These are phyloP conservation scores for Brassica hybrid DNA, from an alignment of 441 rosid species.

Conservation along the genomic window DNA sequence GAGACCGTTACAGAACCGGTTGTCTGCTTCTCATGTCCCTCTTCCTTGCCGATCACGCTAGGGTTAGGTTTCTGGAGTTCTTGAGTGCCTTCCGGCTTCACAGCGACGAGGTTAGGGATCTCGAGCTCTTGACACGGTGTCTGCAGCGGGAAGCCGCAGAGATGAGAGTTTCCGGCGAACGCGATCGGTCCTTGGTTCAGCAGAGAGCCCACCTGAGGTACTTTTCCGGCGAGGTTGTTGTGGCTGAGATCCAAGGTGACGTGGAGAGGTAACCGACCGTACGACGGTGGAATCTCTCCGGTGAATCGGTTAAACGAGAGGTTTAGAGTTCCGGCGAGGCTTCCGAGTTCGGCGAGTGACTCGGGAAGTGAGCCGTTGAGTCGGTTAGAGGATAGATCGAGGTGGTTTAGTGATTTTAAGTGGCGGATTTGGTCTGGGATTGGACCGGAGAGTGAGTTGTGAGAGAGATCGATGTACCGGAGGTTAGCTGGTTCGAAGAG, in stretches of 20 bases:
- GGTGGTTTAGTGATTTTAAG: conserved; percentile 58
- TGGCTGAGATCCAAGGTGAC: conserved; percentile 71
- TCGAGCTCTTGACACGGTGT: conserved; percentile 55
- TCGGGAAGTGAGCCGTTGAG: conserved; percentile 71
- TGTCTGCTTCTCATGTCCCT: conserved; percentile 30
- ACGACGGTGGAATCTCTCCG: conserved; percentile 68
- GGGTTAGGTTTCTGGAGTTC: conserved; percentile 40
- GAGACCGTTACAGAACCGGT: conserved; percentile 58
- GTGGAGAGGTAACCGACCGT: conserved; percentile 67
- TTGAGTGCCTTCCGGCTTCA: conserved; percentile 44
- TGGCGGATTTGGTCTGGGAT: conserved; percentile 75
- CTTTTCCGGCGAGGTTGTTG: conserved; percentile 78
- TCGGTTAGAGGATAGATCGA: conserved; percentile 72
- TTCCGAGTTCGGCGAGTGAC: conserved; percentile 61
- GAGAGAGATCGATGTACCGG: conserved; percentile 65
- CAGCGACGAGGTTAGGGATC: conserved; percentile 31
- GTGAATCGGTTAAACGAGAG: conserved; percentile 71
- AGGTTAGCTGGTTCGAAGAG: conserved; percentile 64
- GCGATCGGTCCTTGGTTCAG: conserved; percentile 91
- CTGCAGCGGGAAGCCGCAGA: conserved; percentile 88
- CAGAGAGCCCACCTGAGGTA: conserved; percentile 90
- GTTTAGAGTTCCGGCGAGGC: conserved; percentile 66
- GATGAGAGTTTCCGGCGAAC: conserved; percentile 65
- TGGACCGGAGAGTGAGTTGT: conserved; percentile 60
- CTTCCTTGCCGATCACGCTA: conserved; percentile 23